Base-by-base conservation (phyloP, 768 basidiomycete species). In the Mycena haematopus region DNA sequence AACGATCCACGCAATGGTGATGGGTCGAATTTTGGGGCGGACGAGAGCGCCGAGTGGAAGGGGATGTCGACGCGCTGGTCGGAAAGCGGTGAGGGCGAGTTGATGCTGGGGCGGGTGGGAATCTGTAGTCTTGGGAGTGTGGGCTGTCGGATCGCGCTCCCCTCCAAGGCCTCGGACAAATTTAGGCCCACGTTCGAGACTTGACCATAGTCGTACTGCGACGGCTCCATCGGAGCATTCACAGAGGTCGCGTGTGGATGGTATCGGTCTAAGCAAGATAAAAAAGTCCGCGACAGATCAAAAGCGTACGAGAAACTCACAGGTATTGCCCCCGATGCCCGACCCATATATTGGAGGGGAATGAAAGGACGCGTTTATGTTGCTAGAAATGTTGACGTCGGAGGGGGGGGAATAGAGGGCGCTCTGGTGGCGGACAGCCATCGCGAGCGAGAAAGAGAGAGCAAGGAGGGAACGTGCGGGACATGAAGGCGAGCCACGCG, bases 261-360 rank as follows among this genome's bases (percentile, higher is more conserved):
- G 42, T 58, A 62, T 46, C 49, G 61, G 55, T 62, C 61, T 62
- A 21, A 31, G 25, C 15, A 24, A 9, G 27, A 33, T n/a, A 58
- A 63, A 63, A 63, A 22, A 38, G 56, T 53, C 62, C 62, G 51
- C n/a, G 50, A 46, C 25, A 33, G 11, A 29, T 53, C 31, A 35
- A 58, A 63, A 62, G 47, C 45, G n/a, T 42, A 52, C 10, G 17
- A n/a, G n/a, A 50, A 14, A 51, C 56, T 58, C 44, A 58, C 62
- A 56, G 27, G 31, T 58, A 63, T 58, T 63, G 62, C 51, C 36
- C 8, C 62, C 62, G 62, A 63, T 6, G 29, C n/a, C 47, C 29
- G 42, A 25, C 55, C 40, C 55, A 21, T 56, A 62, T 57, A 58
- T 36, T 15, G 52, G 38, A 0, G 33, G 13, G 36, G 51, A 47